Conservation (phyloP, 345 rosid genomes). For the Firmiana major region DNA sequence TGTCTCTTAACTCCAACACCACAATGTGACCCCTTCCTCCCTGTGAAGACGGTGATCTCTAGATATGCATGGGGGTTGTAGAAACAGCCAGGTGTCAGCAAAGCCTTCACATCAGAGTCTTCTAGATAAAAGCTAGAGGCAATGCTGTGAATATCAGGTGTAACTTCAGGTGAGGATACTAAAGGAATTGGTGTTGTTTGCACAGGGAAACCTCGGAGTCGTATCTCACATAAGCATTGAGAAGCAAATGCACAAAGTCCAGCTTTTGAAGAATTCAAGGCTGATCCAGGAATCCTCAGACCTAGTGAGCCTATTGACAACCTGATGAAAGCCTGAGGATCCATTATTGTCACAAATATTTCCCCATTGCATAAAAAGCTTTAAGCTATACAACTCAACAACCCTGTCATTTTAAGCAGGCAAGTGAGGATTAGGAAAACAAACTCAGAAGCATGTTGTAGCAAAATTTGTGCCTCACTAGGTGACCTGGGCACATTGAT, state of each 20-base stretch:
- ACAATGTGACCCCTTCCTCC: slow-evolving; percentile 64
- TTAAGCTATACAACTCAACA: slow-evolving; percentile 27
- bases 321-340: slow-evolving; percentile 93
- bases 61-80: slow-evolving; percentile 58
- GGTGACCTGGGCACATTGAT: neutral
- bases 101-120: slow-evolving; percentile 79
- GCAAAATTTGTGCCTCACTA: neutral
- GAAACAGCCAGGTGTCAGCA: slow-evolving; percentile 76
- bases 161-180: slow-evolving; percentile 60
- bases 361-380: slow-evolving; percentile 44
- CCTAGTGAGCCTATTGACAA: slow-evolving; percentile 80
- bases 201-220: slow-evolving; percentile 83
- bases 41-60: slow-evolving; percentile 60
- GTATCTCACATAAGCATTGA: slow-evolving; percentile 69
- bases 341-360: slow-evolving; percentile 60
- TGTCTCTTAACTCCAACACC: slow-evolving; percentile 76
- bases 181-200: slow-evolving; percentile 71
- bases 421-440: neutral
- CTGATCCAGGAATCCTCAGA: slow-evolving; percentile 56
- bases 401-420: slow-evolving; percentile 18
- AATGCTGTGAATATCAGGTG: slow-evolving; percentile 69
- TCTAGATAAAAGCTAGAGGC: slow-evolving; percentile 86
- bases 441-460: neutral
- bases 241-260: slow-evolving; percentile 46
- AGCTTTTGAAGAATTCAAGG: slow-evolving; percentile 37